Evolutionary conservation across 768 basidiomycete genomes (phyloP).

Genomic region (Auricularia sp.): DNA sequence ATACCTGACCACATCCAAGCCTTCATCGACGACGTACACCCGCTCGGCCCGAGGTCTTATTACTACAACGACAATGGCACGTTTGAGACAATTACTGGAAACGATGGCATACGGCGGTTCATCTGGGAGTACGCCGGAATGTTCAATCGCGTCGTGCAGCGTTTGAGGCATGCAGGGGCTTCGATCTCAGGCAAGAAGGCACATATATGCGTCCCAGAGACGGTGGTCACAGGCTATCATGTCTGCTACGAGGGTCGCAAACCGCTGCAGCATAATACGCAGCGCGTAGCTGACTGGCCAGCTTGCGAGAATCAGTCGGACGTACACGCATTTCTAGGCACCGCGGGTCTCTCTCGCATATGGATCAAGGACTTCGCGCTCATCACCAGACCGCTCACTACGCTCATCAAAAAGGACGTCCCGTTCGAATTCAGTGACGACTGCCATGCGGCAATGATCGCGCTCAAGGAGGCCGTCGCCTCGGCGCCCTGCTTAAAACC

Average conservation of each 20-base stretch:
- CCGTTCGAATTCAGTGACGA: conserved; percentile 15
- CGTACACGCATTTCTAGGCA: conserved; percentile 20
- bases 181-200: conserved; percentile 29
- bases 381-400: conserved; percentile 11
- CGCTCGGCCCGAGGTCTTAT: conserved; percentile 24
- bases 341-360: conserved; percentile 12
- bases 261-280: conserved; percentile 18
- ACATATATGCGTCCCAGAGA: conserved; percentile 18
- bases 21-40: conserved; percentile 31
- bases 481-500: too few relatives aligned
- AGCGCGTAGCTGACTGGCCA: conserved; percentile 19
- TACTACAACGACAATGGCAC: conserved; percentile 22
- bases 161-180: conserved; percentile 11
- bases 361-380: conserved; percentile 18
- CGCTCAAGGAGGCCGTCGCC: too few relatives aligned
- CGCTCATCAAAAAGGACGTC: conserved; percentile 15
- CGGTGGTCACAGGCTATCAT: conserved; percentile 27
- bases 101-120: conserved; percentile 27
- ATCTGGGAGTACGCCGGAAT: conserved; percentile 30
- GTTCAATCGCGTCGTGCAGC: conserved; percentile 29
- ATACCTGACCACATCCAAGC: conserved; percentile 28
- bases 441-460: too few relatives aligned
- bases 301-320: conserved; percentile 13
- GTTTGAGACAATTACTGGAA: conserved; percentile 27
- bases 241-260: conserved; percentile 27